A percentile compares a stretch with the other conserved stretches of the same genome.
Conservation (phyloP, 106 monocot species). For the Dendrobium huoshanense region DNA sequence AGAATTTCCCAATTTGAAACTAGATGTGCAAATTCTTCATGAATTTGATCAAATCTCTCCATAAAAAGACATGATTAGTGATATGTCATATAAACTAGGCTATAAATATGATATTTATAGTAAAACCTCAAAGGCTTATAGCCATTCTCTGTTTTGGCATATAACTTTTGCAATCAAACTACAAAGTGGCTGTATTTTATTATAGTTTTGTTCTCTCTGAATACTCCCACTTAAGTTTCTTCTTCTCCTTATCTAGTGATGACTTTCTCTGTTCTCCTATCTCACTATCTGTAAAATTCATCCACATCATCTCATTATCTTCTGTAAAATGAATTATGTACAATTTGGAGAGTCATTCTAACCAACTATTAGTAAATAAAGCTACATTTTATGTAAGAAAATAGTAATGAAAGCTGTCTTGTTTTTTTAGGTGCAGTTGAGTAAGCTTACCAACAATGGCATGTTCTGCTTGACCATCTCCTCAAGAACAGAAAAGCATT, state of each 20-base stretch:
- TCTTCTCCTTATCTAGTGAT: too few species aligned
- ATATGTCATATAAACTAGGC: not conserved
- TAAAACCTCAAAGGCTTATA: not conserved
- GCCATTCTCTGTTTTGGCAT: not conserved
- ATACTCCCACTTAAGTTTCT: too few species aligned
- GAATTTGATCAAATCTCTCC: not conserved
- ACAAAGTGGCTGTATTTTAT: too few species aligned
- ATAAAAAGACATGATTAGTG: not conserved
- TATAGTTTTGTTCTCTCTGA: too few species aligned
- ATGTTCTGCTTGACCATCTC: constrained; percentile 81
- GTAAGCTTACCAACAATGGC: constrained; percentile 64
- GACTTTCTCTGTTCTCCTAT: too few species aligned
- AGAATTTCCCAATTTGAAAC: not conserved
- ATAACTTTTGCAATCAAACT: not conserved
- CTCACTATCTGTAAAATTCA: too few species aligned
- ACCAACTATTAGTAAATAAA: not conserved
- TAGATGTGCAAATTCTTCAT: not conserved
- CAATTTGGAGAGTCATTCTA: not conserved
- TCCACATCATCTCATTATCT: too few species aligned
- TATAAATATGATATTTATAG: not conserved
- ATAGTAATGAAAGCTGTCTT: not conserved
- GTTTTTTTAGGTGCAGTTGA: not conserved
- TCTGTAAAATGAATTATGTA: not conserved
- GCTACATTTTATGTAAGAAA: not conserved
- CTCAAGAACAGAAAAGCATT: constrained; percentile 87